Evolutionary conservation across 306 rosid species (phyloP).

Genomic region (Abrus precatorius): DNA sequence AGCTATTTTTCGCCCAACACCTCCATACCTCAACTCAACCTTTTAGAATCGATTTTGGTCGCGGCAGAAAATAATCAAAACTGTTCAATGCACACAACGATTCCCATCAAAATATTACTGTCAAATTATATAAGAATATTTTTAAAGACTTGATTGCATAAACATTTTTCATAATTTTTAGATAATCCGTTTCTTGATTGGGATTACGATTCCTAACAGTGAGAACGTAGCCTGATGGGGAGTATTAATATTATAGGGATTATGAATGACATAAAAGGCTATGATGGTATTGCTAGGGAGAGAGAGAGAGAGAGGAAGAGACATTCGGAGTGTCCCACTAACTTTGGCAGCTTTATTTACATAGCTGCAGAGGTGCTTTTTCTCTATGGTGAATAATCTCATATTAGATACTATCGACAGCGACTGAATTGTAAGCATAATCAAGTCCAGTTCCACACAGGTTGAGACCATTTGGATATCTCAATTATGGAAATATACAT

Average conservation of each 20-base stretch:
- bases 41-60: no score
- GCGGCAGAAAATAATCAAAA: no score
- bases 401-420: slow-evolving; percentile 35
- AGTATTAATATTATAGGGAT: neutral
- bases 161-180: no score
- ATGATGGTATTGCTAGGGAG: slow-evolving; percentile 33
- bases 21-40: neutral
- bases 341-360: slow-evolving; percentile 67
- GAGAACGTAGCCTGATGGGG: no score
- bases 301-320: slow-evolving; percentile 57
- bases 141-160: no score
- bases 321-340: slow-evolving; percentile 96
- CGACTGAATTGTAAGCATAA: slow-evolving; percentile 2
- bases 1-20: neutral
- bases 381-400: slow-evolving; percentile 36
- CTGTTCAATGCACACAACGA: no score
- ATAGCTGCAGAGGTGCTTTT: slow-evolving; percentile 24
- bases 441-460: neutral
- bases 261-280: neutral
- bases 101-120: no score
- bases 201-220: no score
- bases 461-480: neutral
- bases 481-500: neutral
- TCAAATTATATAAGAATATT: no score
- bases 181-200: no score